Evolutionary conservation across 139 green algal species (phyloP), one percentile per base, ranked within the genome.

Genomic region (Pleodorina starrii): DNA sequence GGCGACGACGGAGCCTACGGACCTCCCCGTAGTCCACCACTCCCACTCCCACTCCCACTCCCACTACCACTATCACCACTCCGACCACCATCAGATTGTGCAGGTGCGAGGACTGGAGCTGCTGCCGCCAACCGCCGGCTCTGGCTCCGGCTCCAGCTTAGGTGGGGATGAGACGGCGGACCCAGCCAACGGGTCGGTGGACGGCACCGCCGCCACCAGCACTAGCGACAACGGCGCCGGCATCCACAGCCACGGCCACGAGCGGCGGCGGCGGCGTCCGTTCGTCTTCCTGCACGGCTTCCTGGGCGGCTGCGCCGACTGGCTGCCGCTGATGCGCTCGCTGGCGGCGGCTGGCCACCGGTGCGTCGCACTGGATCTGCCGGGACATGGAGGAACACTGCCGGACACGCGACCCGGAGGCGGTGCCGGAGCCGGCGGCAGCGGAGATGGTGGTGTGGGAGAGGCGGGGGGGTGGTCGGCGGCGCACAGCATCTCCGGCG

Each of bases 261-360:
- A 82, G 44, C 48, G 66, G 50, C 38, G 25, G 74, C 51, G 50
- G 50, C 11, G 57, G 2, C n/a, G 32, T 40, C 78, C 88, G 7
- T 80, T 97, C 17, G 44, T 98, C 27, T 92, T 99, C 40, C 93
- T 99, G 50, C 97, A 98, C 87, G 97, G 97, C 63, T 98, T 98
- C 91, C 85, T 99, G 59, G 97, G 97, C 1, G 54, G 36, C 25
- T 46, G 79, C 14, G 48, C 86, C 7, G 96, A 99, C 77, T 99
- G 97, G 97, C 29, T 51, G 69, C 93, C 96, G 1, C 40, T 97
- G 14, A 95, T 96, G 92, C 43, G 48, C 9, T 91, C 88, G 0
- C 90, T 98, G 36, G 92, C 92, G 3, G 54, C 91, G 7, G 63
- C 71, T 12, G 92, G 91, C 21, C 90, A 90, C 38, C 82, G 76